These are phyloP conservation scores for Dactylellina drechsleri DNA, from an alignment of 2,329 filamentous ascomycete species.

Conservation along the genomic window DNA sequence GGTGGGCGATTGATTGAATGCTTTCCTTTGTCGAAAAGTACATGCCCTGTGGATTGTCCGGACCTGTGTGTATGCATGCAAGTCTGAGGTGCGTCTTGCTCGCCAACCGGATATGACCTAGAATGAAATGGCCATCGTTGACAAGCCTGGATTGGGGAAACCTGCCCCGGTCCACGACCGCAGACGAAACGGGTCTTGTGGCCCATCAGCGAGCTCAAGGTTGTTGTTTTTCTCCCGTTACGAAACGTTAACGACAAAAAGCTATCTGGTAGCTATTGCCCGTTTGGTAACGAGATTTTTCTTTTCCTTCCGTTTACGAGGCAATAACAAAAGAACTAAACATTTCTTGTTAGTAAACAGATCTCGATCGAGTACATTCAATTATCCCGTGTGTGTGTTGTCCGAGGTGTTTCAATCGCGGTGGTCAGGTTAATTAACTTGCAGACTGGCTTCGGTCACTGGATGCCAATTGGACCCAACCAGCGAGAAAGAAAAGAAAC, in stretches of 20 bases:
- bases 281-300: slow-evolving; percentile 42
- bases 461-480: slow-evolving; percentile 29
- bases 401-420: slow-evolving; percentile 18
- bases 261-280: slow-evolving; percentile 1
- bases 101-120: slow-evolving; percentile 54
- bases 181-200: neutral
- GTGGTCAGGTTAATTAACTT: slow-evolving; percentile 5
- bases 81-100: slow-evolving; percentile 51
- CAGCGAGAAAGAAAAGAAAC: too few species aligned
- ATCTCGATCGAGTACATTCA: slow-evolving; percentile 8
- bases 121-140: slow-evolving; percentile 40
- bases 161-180: slow-evolving; percentile 29
- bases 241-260: slow-evolving; percentile 17
- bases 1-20: slow-evolving; percentile 18
- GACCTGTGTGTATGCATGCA: slow-evolving; percentile 22
- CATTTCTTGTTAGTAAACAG: neutral
- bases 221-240: slow-evolving; percentile 31
- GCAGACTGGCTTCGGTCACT: slow-evolving; percentile 25
- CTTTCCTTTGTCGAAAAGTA: slow-evolving; percentile 19
- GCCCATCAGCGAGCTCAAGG: slow-evolving; percentile 24
- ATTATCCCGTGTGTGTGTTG: slow-evolving; percentile 6
- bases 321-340: slow-evolving; percentile 22
- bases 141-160: slow-evolving; percentile 31
- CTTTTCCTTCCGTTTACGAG: neutral
- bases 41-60: too few species aligned